Evolutionary conservation across 805 yeast genomes (phyloP).

Genomic region (Blastobotrys peoriensis): DNA sequence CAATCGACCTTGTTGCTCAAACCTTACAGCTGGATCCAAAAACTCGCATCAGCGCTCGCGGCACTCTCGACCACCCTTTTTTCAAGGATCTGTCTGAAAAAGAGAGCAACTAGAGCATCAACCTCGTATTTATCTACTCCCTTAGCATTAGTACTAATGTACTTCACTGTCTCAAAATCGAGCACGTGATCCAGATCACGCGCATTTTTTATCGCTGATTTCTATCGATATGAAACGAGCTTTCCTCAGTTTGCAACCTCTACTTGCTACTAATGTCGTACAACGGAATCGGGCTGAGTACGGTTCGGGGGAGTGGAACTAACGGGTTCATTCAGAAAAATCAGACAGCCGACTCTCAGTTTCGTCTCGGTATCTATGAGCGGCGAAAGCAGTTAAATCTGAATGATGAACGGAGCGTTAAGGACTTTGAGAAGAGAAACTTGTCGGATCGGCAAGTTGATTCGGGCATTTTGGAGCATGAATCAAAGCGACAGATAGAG

Average conservation of each 20-base stretch:
- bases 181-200: no score
- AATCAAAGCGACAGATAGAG: conserved; percentile 25
- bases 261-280: conserved; percentile 28
- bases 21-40: conserved; percentile 68
- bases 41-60: conserved; percentile 58
- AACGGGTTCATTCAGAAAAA: conserved; percentile 29
- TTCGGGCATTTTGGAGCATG: conserved; percentile 24
- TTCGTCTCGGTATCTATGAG: conserved; percentile 18
- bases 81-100: conserved; percentile 39
- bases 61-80: conserved; percentile 58
- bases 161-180: no score
- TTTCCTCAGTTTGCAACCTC: no score
- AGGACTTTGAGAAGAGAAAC: conserved; percentile 11
- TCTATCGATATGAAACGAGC: no score
- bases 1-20: conserved; percentile 34
- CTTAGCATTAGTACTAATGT: no score
- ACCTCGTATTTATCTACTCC: not conserved
- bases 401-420: conserved; percentile 5
- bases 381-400: conserved; percentile 11
- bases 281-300: conserved; percentile 32
- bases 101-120: not conserved
- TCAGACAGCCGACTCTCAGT: not conserved
- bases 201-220: no score
- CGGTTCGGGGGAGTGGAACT: conserved; percentile 31
- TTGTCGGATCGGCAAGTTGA: conserved; percentile 20